Evolutionary conservation across 2,329 filamentous ascomycete genomes (phyloP), one percentile per base, ranked within the genome.

Genomic region (Trematosphaeria pertusa): DNA sequence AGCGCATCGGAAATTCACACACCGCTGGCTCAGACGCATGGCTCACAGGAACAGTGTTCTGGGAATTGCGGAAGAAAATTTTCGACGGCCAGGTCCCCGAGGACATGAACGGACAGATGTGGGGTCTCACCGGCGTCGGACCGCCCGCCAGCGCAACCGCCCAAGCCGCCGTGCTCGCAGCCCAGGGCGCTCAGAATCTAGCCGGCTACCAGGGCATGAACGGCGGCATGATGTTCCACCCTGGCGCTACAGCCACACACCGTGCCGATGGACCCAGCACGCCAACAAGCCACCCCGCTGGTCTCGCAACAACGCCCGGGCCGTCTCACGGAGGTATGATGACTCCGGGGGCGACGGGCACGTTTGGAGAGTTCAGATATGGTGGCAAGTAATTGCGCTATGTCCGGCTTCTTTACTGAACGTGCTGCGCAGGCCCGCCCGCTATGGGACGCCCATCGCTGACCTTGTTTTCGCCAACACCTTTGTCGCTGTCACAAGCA

Each of bases 11-110:
- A 9, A 84, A 86, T 24, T 89, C 91, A 40, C 94, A 99, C 71
- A 92, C 96, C 68, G 94, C 92, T 30, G 94, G 93, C 20, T 96
- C 90, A 0, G 94, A 99, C 72, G 93, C 91, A 15, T 83, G 97
- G 61, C 83, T 99, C 21, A 99, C 94, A 0, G 94, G 94, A 37
- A 87, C 88, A 61, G 91, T 97, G 21, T 99, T 97, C 75, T 99
- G 96, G 83, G 88, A 91, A 64, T 88, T 97, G 79, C 85, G 87
- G 49, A 87, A 91, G 67, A 86, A 89, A 66, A 89, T 97, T 56
- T 97, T 96, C 74, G 87, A 88, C 61, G 88, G 89, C 51, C 81
- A 85, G 18, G 88, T 97, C 36, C 85, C 89, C 5, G 84, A 89
- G 21, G 88, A 81, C 24, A 80, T 95, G 59, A 91, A 95, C 57